Conservation (phyloP, 306 rosid species). For the Gastrolobium bilobum region DNA sequence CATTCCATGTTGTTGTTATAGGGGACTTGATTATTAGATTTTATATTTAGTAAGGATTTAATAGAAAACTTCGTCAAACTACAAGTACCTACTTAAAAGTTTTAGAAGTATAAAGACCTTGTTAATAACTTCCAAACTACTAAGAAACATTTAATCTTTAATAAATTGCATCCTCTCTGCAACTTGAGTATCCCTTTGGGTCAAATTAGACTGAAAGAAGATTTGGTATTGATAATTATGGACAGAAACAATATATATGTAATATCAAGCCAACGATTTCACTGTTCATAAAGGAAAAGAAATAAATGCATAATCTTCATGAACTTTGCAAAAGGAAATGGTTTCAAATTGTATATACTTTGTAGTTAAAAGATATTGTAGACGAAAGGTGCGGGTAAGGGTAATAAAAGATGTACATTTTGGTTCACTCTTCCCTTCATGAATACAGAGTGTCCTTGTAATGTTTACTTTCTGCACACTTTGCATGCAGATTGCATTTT, state of each 20-base stretch:
- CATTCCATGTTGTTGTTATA: no score
- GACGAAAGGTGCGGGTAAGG: neutral
- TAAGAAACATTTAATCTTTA: neutral
- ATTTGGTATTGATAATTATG: neutral
- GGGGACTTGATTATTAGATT: neutral
- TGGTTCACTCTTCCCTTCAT: neutral
- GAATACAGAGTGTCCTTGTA: neutral
- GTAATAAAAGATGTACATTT: neutral
- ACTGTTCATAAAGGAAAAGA: neutral
- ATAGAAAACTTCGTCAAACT: neutral
- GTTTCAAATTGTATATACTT: neutral
- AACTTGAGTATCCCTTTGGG: neutral
- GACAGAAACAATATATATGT: neutral
- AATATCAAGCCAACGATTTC: neutral
- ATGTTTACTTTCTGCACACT: neutral
- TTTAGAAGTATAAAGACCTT: neutral
- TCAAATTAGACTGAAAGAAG: neutral
- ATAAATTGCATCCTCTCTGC: neutral
- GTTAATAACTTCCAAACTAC: neutral
- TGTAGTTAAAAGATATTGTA: neutral
- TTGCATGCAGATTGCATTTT: neutral
- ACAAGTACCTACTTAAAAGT: neutral
- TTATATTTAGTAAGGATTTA: neutral
- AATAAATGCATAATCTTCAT: neutral
- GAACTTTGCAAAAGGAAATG: conserved; percentile 2